These are phyloP conservation scores for Cryptococcus hybrid DNA, from an alignment of 1,284 basidiomycete species.

Conservation along the genomic window DNA sequence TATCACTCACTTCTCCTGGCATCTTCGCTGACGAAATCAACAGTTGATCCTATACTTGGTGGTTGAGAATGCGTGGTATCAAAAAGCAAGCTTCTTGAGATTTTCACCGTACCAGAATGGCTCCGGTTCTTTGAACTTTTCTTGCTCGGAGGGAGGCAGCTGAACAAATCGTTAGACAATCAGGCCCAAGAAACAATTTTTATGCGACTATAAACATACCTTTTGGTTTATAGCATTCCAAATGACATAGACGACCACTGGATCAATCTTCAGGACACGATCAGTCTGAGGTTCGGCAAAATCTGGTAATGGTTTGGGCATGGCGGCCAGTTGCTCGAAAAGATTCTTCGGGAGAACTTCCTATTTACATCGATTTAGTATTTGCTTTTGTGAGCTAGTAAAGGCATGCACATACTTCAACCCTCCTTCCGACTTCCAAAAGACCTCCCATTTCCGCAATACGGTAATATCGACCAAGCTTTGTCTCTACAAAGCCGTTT, in stretches of 20 bases:
- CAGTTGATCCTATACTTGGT: slow-evolving; percentile 43
- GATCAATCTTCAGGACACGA: slow-evolving; percentile 62
- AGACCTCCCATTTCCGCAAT: slow-evolving; percentile 63
- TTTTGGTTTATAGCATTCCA: slow-evolving; percentile 89
- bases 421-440: slow-evolving; percentile 30
- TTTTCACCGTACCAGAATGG: slow-evolving; percentile 71
- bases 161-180: slow-evolving; percentile 37
- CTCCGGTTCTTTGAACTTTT: slow-evolving; percentile 63
- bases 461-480: slow-evolving; percentile 62
- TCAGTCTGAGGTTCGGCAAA: slow-evolving; percentile 25
- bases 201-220: slow-evolving; percentile 52
- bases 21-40: slow-evolving; percentile 31
- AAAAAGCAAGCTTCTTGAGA: slow-evolving; percentile 64
- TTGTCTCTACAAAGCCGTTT: slow-evolving; percentile 64
- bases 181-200: background rate
- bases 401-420: slow-evolving; percentile 15
- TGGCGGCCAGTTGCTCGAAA: background rate
- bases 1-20: background rate
- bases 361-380: slow-evolving; percentile 4
- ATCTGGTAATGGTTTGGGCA: slow-evolving; percentile 20
- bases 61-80: slow-evolving; percentile 44
- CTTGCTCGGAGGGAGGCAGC: slow-evolving; percentile 61
- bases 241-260: slow-evolving; percentile 73
- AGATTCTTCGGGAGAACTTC: slow-evolving; percentile 39
- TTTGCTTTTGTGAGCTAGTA: background rate